phyloP scores from a whole-genome alignment of 345 rosid species.

The Syzygium jambos region DNA sequence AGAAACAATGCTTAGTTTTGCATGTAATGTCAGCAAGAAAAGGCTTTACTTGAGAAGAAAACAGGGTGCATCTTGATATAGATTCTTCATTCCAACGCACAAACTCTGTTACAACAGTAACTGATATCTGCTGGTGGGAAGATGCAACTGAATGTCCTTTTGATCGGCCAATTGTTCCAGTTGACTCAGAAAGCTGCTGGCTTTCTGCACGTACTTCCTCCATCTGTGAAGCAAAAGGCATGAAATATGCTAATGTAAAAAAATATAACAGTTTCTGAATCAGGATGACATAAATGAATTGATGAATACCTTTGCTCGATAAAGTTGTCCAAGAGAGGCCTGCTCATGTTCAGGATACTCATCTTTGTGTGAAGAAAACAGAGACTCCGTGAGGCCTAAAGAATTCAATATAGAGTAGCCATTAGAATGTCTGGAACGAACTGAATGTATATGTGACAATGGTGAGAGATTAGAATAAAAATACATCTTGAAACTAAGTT shows the following conservation, averaged over 20 bases:
- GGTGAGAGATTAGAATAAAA: not conserved
- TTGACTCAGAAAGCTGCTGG: conserved; percentile 64
- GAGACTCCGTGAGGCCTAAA: conserved; percentile 86
- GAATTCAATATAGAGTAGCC: conserved; percentile 1
- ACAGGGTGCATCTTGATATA: conserved; percentile 80
- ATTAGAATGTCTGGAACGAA: not conserved
- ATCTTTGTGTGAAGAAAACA: conserved; percentile 90
- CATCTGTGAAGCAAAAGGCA: conserved; percentile 45
- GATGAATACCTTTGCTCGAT: conserved; percentile 65
- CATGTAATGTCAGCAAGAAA: not conserved
- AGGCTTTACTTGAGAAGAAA: conserved; percentile 67
- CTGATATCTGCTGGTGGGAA: conserved; percentile 87
- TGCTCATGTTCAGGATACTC: conserved; percentile 93
- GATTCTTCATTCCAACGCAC: conserved; percentile 99
- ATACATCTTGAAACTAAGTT: not conserved
- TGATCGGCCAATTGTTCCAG: conserved; percentile 89
- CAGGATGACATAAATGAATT: not conserved
- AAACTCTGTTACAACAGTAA: conserved; percentile 96
- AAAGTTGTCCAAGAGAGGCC: conserved; percentile 88
- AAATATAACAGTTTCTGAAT: not conserved
- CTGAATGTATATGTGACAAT: not conserved
- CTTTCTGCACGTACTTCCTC: conserved; percentile 86
- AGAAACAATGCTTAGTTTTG: not conserved
- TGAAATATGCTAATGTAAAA: conserved; percentile 1
- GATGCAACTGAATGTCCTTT: conserved; percentile 80